Evolutionary conservation across 495 filamentous ascomycete species (phyloP), one percentile per base, ranked within the genome.

Genomic region (Glonium stellatum): DNA sequence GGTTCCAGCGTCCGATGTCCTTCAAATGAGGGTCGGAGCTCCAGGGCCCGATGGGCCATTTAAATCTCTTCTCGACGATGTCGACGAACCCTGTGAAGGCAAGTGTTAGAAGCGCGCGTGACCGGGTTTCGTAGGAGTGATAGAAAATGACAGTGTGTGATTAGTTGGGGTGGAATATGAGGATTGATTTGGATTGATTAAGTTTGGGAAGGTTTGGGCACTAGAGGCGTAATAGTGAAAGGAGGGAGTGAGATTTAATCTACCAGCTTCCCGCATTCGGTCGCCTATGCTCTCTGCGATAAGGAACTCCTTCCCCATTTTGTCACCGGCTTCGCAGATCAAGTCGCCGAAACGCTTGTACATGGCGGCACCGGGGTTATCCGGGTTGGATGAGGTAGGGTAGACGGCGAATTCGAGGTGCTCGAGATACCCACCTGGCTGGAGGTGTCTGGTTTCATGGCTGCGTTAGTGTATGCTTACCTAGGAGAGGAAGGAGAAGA

Each of bases 41-140:
- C 66, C 66, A 68, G 6, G 66, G 36, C 5, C 62, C 62, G 37
- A 68, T 66, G 15, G 66, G 66, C 59, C 59, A 63, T 27, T 57
- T 44, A 44, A 63, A 66, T 18, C 47, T 58, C n/a, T 55, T 18
- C 46, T 65, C 59, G 8, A 55, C 51, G 19, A 68, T 27, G 50
- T 68, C 63, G 15, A 58, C 47, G 50, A 68, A 68, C 6, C 65
- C 65, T 52, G 23, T 5, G 52, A n/a, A 51, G 9, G 25, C 18
- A 31, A n/a, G 52, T 37, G 8, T 55, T 55, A 42, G 36, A 15
- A 39, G n/a, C n/a, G n/a, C n/a, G n/a, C n/a, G n/a, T n/a, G n/a
- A n/a, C n/a, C n/a, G n/a, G n/a, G n/a, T n/a, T n/a, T n/a, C n/a
- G n/a, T n/a, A n/a, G n/a, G n/a, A n/a, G n/a, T n/a, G n/a, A n/a